Base-by-base conservation (phyloP, 2,329 filamentous ascomycete species). In the Pseudomassariella vexata region DNA sequence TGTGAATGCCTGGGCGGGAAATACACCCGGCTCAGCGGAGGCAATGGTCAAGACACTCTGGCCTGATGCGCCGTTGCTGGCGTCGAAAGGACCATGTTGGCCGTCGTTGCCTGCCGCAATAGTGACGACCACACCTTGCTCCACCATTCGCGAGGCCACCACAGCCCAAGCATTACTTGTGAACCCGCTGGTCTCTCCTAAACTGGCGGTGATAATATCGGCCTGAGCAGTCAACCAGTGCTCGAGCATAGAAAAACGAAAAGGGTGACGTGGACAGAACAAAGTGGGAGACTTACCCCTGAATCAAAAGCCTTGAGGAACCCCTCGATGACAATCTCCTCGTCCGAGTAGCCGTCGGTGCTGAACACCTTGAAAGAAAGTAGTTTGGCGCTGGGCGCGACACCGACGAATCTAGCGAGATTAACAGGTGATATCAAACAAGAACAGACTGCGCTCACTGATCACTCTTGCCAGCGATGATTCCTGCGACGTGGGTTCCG, bases 111-210 rank as follows among this genome's bases (percentile, higher is more conserved):
- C 46, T 6, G 40, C 34, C 9, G 41, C 40, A 12, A 48, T 42
- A 5, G 39, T 29, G 17, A 53, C 44, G 7, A 52, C 39, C 4
- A 53, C 48, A 14, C 51, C 47, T 34, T 49, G 38, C 12, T 51
- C 45, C 15, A 65, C 63, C 23, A 68, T 51, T 5, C 60, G 54
- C 17, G 53, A 59, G 7, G 62, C 56, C 3, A 68, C 47, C 2
- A 59, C 41, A 2, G 63, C 62, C 63, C 58, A 66, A 6, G 62
- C 59, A 21, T 63, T 63, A 21, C 62, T 35, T 7, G 41, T 43
- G 30, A 45, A 48, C 3, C 43, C 43, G 17, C 38, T 37, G 19
- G 33, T 39, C 34, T 45, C 43, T 9, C 45, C 46, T 1, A 49
- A 21, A 25, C 45, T 48, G 9, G 40, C 37, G 14, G 34, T 48